Evolutionary conservation across 129 eudicot species (phyloP).

Genomic region (Cynara cardunculus): DNA sequence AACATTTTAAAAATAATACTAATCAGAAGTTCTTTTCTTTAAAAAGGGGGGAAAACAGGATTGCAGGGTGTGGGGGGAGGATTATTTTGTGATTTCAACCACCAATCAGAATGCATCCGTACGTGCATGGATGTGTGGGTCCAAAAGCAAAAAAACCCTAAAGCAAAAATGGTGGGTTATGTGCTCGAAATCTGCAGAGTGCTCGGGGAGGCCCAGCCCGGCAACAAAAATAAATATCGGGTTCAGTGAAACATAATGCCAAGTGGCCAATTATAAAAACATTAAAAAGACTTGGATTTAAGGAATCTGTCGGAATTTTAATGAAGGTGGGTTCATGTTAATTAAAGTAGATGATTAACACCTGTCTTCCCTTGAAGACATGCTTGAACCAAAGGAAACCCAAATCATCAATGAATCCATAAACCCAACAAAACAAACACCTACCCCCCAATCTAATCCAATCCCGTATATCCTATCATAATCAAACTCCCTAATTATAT

Average conservation of each 20-base stretch:
- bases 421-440: slow-evolving; percentile 22
- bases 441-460: neutral
- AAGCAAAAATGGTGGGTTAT: slow-evolving; percentile 18
- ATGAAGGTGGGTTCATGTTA: slow-evolving; percentile 21
- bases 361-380: slow-evolving; percentile 35
- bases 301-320: slow-evolving; percentile 36
- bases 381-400: slow-evolving; percentile 41
- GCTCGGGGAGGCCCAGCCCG: slow-evolving; percentile 24
- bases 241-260: slow-evolving; percentile 38
- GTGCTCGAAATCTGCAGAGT: slow-evolving; percentile 27
- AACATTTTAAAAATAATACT: neutral
- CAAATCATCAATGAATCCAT: slow-evolving; percentile 25
- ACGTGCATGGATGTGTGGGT: slow-evolving; percentile 5
- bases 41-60: neutral
- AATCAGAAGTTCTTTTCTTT: neutral
- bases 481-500: neutral
- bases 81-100: neutral
- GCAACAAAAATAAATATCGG: slow-evolving; percentile 31
- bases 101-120: neutral
- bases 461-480: too few species aligned
- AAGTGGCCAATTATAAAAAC: slow-evolving; percentile 22
- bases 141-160: slow-evolving; percentile 29
- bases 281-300: slow-evolving; percentile 19
- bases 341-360: slow-evolving; percentile 23
- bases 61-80: neutral